phyloP scores from a whole-genome alignment of 2,329 filamentous ascomycete species.

The Ophiobolus disseminans region DNA sequence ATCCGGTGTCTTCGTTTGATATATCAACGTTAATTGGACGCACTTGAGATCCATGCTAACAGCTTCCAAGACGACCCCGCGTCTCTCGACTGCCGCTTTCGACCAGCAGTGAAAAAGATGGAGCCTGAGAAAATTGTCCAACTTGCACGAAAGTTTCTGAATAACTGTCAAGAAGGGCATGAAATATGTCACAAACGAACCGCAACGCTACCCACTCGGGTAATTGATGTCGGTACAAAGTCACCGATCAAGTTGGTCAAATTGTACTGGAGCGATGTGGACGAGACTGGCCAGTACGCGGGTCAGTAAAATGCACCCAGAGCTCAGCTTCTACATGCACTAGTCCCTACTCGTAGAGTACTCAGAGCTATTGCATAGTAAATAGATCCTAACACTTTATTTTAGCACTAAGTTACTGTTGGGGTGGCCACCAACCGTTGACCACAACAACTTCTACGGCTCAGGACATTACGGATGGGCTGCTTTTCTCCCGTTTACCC shows the following conservation, averaged over 20 bases:
- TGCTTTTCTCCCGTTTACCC: conserved; percentile 7
- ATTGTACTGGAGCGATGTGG: conserved; percentile 14
- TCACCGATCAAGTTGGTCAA: conserved; percentile 6
- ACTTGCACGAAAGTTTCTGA: conserved; percentile 6
- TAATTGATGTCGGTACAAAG: conserved; percentile 13
- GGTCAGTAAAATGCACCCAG: background rate
- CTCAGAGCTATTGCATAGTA: too few species aligned
- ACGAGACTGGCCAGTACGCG: conserved; percentile 9
- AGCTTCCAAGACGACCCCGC: conserved; percentile 5
- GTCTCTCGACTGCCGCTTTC: background rate
- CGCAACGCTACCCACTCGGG: conserved; percentile 6
- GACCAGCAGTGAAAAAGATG: conserved; percentile 1
- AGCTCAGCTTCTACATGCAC: background rate
- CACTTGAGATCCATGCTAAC: background rate
- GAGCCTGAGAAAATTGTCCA: background rate
- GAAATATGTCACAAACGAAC: background rate
- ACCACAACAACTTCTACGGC: conserved; percentile 8
- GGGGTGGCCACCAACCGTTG: conserved; percentile 12
- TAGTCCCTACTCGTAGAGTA: too few species aligned
- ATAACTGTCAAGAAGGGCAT: conserved; percentile 8
- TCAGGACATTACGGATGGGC: conserved; percentile 6
- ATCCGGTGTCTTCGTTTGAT: too few species aligned
- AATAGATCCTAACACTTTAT: background rate
- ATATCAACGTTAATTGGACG: too few species aligned
- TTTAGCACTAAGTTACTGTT: conserved; percentile 12